phyloP scores from a whole-genome alignment of 75 land plant genomes.

The Cryptomeria japonica region DNA sequence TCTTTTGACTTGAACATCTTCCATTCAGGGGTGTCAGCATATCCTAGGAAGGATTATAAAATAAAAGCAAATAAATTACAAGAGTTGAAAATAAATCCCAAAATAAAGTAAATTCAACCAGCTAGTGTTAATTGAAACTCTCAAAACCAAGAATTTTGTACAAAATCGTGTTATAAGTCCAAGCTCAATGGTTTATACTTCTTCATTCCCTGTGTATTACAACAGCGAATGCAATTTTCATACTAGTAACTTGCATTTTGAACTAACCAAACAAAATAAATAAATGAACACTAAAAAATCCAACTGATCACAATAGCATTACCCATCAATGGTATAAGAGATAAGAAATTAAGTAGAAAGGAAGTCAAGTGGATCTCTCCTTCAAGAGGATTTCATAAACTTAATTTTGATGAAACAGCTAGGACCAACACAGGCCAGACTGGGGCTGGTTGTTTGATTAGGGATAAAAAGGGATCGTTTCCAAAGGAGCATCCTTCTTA shows the following conservation, averaged over 20 bases:
- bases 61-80: neutral
- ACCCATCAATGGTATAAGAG: too few relatives aligned
- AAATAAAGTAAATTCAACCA: neutral
- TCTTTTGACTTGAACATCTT: conserved; percentile 49
- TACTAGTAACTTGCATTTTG: neutral
- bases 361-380: too few relatives aligned
- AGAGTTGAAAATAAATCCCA: neutral
- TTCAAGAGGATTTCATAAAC: too few relatives aligned
- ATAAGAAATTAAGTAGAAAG: too few relatives aligned
- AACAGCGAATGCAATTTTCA: neutral
- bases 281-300: neutral
- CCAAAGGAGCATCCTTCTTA: too few relatives aligned
- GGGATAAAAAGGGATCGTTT: too few relatives aligned
- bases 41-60: conserved; percentile 6
- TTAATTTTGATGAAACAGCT: too few relatives aligned
- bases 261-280: neutral
- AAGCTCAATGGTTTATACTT: neutral
- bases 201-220: neutral
- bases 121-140: neutral
- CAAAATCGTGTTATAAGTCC: neutral
- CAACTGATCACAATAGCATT: too few relatives aligned
- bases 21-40: conserved; percentile 34
- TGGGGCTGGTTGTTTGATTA: too few relatives aligned
- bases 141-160: neutral
- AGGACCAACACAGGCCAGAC: too few relatives aligned